A percentile compares a stretch with the other conserved stretches of the same genome.
Evolutionary conservation across 2,329 filamentous ascomycete genomes (phyloP).

Genomic region (Laburnicola sp.): DNA sequence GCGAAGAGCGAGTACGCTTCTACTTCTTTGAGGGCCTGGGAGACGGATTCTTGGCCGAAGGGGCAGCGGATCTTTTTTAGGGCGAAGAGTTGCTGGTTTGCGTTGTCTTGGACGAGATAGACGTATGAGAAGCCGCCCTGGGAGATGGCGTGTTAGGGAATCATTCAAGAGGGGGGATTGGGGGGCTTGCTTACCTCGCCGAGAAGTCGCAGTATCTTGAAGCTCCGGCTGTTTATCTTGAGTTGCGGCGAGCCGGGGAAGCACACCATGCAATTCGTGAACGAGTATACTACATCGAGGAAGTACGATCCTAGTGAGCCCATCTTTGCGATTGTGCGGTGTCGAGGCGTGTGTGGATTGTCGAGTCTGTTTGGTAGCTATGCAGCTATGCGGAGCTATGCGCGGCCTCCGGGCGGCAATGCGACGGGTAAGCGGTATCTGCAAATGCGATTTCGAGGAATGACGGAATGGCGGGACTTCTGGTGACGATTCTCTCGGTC

Average conservation of each 20-base stretch:
- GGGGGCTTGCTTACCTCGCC: slow-evolving; percentile 77
- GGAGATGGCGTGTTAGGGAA: neutral
- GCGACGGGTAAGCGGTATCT: slow-evolving; percentile 1
- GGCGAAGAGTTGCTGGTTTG: slow-evolving; percentile 81
- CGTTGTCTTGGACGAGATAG: slow-evolving; percentile 93
- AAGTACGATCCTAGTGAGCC: slow-evolving; percentile 61
- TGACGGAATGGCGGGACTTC: neutral
- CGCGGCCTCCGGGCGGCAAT: slow-evolving; percentile 6
- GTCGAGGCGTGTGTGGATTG: neutral
- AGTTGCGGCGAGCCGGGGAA: slow-evolving; percentile 92
- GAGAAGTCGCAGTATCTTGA: slow-evolving; percentile 91
- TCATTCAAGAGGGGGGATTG: slow-evolving; percentile 8
- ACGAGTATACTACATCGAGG: slow-evolving; percentile 84
- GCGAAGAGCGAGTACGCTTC: slow-evolving; percentile 93
- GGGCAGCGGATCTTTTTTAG: slow-evolving; percentile 99
- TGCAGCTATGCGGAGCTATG: slow-evolving; percentile 15
- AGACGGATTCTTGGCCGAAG: slow-evolving; percentile 93
- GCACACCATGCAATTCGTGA: slow-evolving; percentile 94
- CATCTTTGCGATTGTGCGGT: slow-evolving; percentile 23
- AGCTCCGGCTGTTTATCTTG: slow-evolving; percentile 91
- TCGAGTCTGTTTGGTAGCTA: neutral
- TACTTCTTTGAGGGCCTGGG: slow-evolving; percentile 93
- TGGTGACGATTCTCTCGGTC: neutral
- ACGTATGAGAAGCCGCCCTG: slow-evolving; percentile 98
- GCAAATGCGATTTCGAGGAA: neutral